Base-by-base conservation (phyloP, 306 rosid genomes). In the Oemleria cerasiformis region DNA sequence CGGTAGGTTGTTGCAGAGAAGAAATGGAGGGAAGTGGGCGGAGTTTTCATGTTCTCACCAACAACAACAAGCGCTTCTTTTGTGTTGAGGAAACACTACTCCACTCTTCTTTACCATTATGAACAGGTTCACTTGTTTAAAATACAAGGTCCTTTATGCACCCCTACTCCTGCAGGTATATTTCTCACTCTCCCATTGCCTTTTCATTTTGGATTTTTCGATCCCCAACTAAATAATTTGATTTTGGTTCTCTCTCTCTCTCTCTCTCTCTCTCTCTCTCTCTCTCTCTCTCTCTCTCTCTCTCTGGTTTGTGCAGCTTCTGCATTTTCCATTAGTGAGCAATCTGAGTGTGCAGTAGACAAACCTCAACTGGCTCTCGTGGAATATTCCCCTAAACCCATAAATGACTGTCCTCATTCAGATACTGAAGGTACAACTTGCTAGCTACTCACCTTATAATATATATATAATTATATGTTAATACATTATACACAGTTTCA, bases 1-100 rank as follows among this genome's bases (percentile, higher is more conserved):
- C 57, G n/a, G n/a, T n/a, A 91, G 98, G 96, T 95, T n/a, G 96
- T 95, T 57, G 96, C 79, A 30, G 99, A 95, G 79, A 94, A 95
- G 84, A 95, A 91, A 77, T 95, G 99, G 99, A 95, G 99, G 86
- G 97, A 95, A 89, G 96, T 91, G 63, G 96, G 97, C n/a, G 77
- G 68, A 62, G 73, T 86, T 0, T 95, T 95, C 78, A 91, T 65
- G 78, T 95, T 95, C 79, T 86, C 96, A 50, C 84, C 99, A 4
- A 89, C 97, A 0, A 91, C 97, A 20, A 91, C 97, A 2, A 95
- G 99, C 58, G 97, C 99, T 77, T 95, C 99, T 5, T 95, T 86
- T 77, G 97, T 95, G 12, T 68, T 95, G 59, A 89, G 92, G 70
- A 95, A 91, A 58, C 99, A 91, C 76, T 95, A 95, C 74, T 76